A percentile compares a stretch with the other conserved stretches of the same genome.
Conservation (phyloP, 164 flowering plant species). For the Hamamelis virginiana region DNA sequence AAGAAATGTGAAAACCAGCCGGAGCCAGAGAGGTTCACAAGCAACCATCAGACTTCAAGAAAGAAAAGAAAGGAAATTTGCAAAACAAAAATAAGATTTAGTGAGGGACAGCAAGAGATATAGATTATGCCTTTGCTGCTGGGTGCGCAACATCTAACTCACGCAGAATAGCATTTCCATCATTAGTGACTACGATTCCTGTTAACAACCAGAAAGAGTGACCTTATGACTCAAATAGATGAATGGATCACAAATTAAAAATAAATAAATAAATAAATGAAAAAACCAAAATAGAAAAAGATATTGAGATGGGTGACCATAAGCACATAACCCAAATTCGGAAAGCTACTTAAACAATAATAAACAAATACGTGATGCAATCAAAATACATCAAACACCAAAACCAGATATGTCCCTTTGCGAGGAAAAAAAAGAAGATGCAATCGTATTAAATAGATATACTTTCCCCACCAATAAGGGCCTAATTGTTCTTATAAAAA, state of each 20-base stretch:
- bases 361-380: not conserved
- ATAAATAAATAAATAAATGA: no score
- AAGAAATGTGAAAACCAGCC: not conserved
- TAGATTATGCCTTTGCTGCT: slow-evolving; percentile 75
- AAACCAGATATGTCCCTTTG: not conserved
- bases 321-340: not conserved
- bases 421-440: no score
- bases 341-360: not conserved
- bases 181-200: slow-evolving; percentile 97
- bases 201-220: slow-evolving; percentile 11
- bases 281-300: not conserved
- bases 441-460: no score
- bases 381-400: not conserved
- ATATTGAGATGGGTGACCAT: not conserved
- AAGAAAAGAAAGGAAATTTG: not conserved
- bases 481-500: no score
- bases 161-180: slow-evolving; percentile 94
- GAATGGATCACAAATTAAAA: not conserved
- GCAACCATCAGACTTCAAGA: not conserved
- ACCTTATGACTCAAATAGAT: not conserved
- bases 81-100: not conserved
- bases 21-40: not conserved
- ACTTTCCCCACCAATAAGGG: no score
- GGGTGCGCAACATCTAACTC: slow-evolving; percentile 95
- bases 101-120: not conserved